Evolutionary conservation across 768 basidiomycete genomes (phyloP).

Genomic region (Lactarius hengduanensis): DNA sequence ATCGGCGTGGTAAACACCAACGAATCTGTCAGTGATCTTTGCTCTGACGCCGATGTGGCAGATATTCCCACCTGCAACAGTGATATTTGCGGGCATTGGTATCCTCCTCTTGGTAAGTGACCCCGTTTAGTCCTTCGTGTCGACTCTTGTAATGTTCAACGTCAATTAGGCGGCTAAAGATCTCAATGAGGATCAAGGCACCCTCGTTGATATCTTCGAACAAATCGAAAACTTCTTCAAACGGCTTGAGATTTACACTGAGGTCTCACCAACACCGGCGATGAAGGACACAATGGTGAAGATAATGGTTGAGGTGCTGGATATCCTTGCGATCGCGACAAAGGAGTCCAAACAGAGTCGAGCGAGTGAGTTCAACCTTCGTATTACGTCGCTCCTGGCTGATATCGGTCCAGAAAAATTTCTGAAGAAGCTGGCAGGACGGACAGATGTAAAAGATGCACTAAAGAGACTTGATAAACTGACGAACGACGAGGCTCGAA

Average conservation of each 20-base stretch:
- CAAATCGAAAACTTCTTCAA: background rate
- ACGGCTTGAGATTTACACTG: background rate
- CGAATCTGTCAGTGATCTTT: background rate
- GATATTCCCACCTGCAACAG: background rate
- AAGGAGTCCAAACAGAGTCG: background rate
- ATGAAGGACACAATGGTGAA: background rate
- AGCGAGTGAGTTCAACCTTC: background rate
- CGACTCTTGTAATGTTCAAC: background rate
- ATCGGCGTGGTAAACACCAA: background rate
- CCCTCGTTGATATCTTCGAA: too few relatives aligned
- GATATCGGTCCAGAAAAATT: background rate
- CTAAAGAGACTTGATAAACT: background rate
- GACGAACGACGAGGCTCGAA: background rate
- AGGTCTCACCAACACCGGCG: background rate
- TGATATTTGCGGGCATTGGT: background rate
- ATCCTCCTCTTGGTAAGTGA: slow-evolving; percentile 1
- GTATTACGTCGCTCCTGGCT: background rate
- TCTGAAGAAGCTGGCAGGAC: background rate
- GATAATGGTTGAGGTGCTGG: background rate
- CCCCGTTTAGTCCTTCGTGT: background rate
- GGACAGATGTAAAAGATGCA: background rate
- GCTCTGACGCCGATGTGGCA: background rate
- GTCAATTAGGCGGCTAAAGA: too few relatives aligned
- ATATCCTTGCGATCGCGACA: background rate
- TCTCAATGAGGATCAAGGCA: too few relatives aligned